A percentile compares a stretch with the other conserved stretches of the same genome.
Conservation (phyloP, 441 rosid genomes). For the Sinapis alba region DNA sequence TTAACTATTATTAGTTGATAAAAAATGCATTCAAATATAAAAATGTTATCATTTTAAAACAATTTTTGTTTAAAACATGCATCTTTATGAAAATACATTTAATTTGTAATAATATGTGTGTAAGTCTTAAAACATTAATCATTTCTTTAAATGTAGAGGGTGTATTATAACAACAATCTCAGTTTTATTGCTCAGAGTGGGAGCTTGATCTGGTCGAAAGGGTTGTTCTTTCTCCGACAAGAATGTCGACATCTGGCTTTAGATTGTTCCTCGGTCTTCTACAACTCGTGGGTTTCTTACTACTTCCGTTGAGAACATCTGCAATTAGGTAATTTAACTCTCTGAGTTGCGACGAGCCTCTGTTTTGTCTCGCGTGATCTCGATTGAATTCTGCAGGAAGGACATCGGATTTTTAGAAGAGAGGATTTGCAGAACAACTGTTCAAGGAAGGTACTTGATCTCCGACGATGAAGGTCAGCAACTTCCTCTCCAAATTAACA, state of each 20-base stretch:
- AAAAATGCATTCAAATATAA: too few relatives aligned
- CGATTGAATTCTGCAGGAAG: constrained; percentile 46
- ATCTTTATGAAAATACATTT: too few relatives aligned
- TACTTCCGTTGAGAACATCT: constrained; percentile 38
- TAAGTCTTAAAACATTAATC: too few relatives aligned
- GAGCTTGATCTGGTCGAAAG: constrained; percentile 14
- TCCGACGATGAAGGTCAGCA: constrained; percentile 78
- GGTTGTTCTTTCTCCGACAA: constrained; percentile 29
- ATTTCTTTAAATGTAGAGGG: too few relatives aligned
- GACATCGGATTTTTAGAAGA: constrained; percentile 61
- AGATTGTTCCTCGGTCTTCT: constrained; percentile 36
- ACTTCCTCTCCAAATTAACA: not conserved
- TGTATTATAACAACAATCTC: too few relatives aligned
- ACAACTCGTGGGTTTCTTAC: constrained; percentile 41
- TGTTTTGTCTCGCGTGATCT: constrained; percentile 18
- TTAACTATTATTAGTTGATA: too few relatives aligned
- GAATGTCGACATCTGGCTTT: constrained; percentile 45
- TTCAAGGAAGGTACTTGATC: constrained; percentile 82
- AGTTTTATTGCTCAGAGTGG: too few relatives aligned
- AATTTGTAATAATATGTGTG: too few relatives aligned
- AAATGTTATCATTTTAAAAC: too few relatives aligned
- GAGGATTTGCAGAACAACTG: constrained; percentile 69
- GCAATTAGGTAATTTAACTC: constrained; percentile 51
- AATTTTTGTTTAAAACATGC: too few relatives aligned
- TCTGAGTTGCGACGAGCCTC: not conserved